Conservation (phyloP, 345 rosid species). For the Microthlaspi erraticum region DNA sequence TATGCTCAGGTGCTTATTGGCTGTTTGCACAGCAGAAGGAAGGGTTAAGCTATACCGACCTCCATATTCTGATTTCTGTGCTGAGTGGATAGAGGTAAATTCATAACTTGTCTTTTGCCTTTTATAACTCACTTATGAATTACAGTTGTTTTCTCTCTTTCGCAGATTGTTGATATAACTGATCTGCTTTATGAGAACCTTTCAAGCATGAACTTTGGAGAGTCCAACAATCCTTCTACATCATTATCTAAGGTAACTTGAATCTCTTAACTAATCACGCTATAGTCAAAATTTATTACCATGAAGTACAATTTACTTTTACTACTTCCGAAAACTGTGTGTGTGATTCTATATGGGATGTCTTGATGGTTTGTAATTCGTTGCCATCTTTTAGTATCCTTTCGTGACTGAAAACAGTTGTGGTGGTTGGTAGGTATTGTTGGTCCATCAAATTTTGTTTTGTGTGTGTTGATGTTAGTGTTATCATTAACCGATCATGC, state of each 20-base stretch:
- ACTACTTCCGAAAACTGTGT: neutral
- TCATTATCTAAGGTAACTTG: slow-evolving; percentile 58
- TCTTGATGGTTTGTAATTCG: slow-evolving; percentile 1
- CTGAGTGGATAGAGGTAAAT: slow-evolving; percentile 93
- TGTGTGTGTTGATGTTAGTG: too few species aligned
- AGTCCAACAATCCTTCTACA: slow-evolving; percentile 43
- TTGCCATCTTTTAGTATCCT: neutral
- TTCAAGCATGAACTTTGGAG: slow-evolving; percentile 53
- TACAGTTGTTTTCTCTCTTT: slow-evolving; percentile 32
- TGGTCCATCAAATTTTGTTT: too few species aligned
- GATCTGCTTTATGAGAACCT: slow-evolving; percentile 62
- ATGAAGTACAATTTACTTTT: neutral
- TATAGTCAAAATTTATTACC: neutral
- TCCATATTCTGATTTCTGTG: slow-evolving; percentile 78
- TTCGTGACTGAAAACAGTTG: neutral
- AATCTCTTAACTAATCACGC: slow-evolving; percentile 4
- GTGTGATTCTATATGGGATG: slow-evolving; percentile 12
- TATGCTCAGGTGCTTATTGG: slow-evolving; percentile 76
- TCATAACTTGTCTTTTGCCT: neutral
- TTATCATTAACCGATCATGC: neutral
- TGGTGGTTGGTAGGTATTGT: too few species aligned
- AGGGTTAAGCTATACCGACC: slow-evolving; percentile 81
- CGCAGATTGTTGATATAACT: slow-evolving; percentile 72
- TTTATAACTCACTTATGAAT: neutral
- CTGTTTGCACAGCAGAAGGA: slow-evolving; percentile 85